Conservation (phyloP, 106 monocot genomes). For the Iris macrosiphon region DNA sequence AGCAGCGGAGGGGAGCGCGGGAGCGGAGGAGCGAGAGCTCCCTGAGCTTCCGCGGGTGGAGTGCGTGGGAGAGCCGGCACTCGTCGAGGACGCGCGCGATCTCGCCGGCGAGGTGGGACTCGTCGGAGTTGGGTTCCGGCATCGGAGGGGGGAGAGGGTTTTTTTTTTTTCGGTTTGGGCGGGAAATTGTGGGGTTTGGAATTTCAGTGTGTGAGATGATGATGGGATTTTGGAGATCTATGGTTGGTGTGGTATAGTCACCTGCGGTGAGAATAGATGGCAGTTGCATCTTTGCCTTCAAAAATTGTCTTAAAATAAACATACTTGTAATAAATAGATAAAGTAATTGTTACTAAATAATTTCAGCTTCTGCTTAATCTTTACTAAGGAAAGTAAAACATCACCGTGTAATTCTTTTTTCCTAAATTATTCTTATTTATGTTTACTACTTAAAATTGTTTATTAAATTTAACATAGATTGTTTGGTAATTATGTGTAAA, state of each 20-base stretch:
- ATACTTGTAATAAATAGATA: too few species aligned
- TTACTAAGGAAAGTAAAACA: too few species aligned
- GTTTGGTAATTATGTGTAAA: too few species aligned
- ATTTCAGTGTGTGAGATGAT: neutral
- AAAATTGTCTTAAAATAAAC: too few species aligned
- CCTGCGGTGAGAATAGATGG: neutral
- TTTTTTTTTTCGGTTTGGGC: neutral
- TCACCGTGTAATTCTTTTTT: too few species aligned
- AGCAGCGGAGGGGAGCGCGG: slow-evolving; percentile 14
- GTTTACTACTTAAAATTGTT: too few species aligned
- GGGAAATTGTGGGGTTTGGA: slow-evolving; percentile 1
- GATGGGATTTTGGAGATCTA: too few species aligned
- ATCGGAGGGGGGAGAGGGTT: neutral
- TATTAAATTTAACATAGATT: too few species aligned
- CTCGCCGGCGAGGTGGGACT: slow-evolving; percentile 17
- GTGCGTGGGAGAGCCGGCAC: slow-evolving; percentile 62
- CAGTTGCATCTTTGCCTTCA: too few species aligned
- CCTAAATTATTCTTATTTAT: too few species aligned
- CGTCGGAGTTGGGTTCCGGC: slow-evolving; percentile 3
- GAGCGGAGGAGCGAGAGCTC: slow-evolving; percentile 51
- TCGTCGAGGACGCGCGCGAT: slow-evolving; percentile 71
- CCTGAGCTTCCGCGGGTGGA: slow-evolving; percentile 68
- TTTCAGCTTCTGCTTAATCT: too few species aligned
- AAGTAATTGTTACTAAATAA: too few species aligned
- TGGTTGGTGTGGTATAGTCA: neutral